A percentile compares a stretch with the other conserved stretches of the same genome.
phyloP scores from a whole-genome alignment of 2,329 filamentous ascomycete species.

The Calonectria henricotiae region DNA sequence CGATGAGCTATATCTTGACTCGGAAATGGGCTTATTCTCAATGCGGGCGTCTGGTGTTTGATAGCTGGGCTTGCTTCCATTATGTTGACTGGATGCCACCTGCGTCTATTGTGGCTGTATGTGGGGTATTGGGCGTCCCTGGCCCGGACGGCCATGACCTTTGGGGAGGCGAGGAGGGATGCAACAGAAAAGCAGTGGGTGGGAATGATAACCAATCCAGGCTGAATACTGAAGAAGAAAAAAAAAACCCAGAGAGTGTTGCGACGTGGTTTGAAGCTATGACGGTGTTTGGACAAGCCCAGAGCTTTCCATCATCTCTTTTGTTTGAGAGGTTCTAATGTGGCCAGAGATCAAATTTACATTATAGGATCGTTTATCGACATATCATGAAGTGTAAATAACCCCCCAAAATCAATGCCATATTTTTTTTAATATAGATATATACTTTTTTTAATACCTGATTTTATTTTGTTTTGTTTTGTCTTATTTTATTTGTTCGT shows the following conservation, averaged over 20 bases:
- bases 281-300: slow-evolving; percentile 3
- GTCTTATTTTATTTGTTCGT: no score
- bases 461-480: no score
- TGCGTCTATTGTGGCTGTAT: slow-evolving; percentile 9
- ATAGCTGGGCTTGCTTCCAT: slow-evolving; percentile 10
- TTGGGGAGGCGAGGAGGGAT: not conserved
- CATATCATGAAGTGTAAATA: no score
- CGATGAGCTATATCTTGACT: slow-evolving; percentile 25
- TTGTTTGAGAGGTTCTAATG: not conserved
- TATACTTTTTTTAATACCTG: no score
- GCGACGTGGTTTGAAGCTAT: not conserved
- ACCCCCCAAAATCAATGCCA: no score
- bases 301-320: not conserved
- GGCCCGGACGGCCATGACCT: slow-evolving; percentile 6
- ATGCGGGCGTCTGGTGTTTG: slow-evolving; percentile 6
- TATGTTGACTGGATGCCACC: slow-evolving; percentile 8
- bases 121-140: slow-evolving; percentile 8
- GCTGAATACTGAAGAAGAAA: not conserved
- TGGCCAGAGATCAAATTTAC: no score
- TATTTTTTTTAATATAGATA: no score
- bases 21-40: slow-evolving; percentile 21
- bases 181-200: not conserved
- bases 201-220: not conserved
- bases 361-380: no score
- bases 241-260: not conserved